Conservation (phyloP, 1,284 basidiomycete genomes). For the Tremellales sp. region DNA sequence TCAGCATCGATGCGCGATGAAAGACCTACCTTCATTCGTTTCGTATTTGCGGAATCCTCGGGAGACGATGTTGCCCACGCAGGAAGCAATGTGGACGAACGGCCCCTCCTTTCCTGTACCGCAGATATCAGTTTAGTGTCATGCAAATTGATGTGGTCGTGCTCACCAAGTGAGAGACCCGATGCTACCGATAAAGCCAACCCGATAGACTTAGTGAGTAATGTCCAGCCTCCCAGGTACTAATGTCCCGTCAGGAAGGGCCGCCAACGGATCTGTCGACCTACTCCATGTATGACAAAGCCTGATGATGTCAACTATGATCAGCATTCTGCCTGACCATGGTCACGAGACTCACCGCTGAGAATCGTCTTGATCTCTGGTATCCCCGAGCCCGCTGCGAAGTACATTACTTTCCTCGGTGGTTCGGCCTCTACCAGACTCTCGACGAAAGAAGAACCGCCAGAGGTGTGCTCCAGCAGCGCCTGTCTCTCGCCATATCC, state of each 20-base stretch:
- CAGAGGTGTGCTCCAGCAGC: slow-evolving; percentile 16
- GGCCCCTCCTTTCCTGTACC: slow-evolving; percentile 79
- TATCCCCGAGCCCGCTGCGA: slow-evolving; percentile 92
- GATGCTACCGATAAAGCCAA: slow-evolving; percentile 86
- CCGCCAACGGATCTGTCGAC: not conserved
- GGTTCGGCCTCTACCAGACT: slow-evolving; percentile 14
- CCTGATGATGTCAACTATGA: no score
- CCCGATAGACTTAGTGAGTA: slow-evolving; percentile 88
- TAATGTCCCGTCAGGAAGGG: not conserved
- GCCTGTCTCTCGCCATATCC: slow-evolving; percentile 24
- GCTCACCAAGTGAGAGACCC: slow-evolving; percentile 72
- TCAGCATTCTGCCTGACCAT: no score
- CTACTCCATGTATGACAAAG: slow-evolving; percentile 87
- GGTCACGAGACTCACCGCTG: slow-evolving; percentile 57
- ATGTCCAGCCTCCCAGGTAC: slow-evolving; percentile 83
- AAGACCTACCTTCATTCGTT: slow-evolving; percentile 72
- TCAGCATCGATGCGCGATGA: slow-evolving; percentile 11
- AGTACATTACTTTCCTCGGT: slow-evolving; percentile 70
- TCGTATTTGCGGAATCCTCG: slow-evolving; percentile 84
- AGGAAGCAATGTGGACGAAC: slow-evolving; percentile 93
- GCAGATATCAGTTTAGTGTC: not conserved
- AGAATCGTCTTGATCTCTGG: slow-evolving; percentile 97
- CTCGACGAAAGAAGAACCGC: slow-evolving; percentile 13
- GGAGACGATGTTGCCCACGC: slow-evolving; percentile 91
- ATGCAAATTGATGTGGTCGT: not conserved